phyloP scores from a whole-genome alignment of 2,329 filamentous ascomycete genomes.

The Grosmannia clavigera region DNA sequence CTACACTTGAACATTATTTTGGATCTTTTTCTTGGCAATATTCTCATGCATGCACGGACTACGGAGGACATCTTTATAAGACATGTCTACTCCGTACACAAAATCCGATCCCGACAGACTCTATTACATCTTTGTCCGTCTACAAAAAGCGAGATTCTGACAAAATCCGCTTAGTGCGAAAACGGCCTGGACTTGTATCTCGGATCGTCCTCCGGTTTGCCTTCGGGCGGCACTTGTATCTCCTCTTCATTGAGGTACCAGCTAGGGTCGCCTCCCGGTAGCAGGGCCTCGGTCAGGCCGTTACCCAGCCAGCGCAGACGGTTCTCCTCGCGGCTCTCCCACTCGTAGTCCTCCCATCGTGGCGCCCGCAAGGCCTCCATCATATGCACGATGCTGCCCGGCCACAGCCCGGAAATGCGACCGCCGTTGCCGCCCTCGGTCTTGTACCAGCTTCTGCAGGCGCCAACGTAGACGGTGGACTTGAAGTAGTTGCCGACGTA shows the following conservation, averaged over 20 bases:
- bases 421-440: constrained; percentile 13
- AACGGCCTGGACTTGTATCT: not conserved
- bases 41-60: no score
- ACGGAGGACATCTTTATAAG: no score
- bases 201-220: not conserved
- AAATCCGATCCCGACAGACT: no score
- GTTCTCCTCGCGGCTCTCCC: not conserved
- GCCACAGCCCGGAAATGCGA: constrained; percentile 8
- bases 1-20: no score
- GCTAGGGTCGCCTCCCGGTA: not conserved
- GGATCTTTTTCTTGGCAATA: no score
- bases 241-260: not conserved
- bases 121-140: not conserved
- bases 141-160: not conserved
- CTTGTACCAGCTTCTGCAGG: constrained; percentile 18
- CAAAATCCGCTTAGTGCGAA: not conserved
- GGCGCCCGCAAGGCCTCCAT: constrained; percentile 7
- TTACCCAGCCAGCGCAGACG: not conserved
- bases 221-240: not conserved
- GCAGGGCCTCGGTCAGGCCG: not conserved
- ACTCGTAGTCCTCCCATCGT: constrained; percentile 4
- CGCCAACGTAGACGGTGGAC: constrained; percentile 17
- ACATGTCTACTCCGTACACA: no score
- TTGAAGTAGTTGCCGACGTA: constrained; percentile 19
- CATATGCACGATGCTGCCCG: constrained; percentile 4